Conservation (phyloP, 495 filamentous ascomycete species). For the Cercophora samala region DNA sequence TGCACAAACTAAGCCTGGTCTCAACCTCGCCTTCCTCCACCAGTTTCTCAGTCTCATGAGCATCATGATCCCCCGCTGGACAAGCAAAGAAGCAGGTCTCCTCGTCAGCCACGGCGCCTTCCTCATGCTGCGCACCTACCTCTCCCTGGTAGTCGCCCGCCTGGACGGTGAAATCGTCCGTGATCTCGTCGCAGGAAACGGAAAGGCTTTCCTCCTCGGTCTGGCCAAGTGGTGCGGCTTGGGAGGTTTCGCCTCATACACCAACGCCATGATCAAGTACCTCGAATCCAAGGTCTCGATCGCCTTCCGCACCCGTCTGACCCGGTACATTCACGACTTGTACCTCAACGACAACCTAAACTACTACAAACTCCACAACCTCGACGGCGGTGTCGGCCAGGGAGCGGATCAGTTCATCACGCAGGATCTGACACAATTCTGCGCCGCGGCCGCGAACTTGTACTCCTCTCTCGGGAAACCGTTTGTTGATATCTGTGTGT, state of each 20-base stretch:
- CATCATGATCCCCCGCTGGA: conserved; percentile 96
- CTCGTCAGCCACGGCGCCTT: conserved; percentile 84
- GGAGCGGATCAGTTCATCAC: conserved; percentile 97
- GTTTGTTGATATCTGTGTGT: conserved; percentile 89
- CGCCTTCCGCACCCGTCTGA: conserved; percentile 92
- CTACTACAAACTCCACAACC: conserved; percentile 92
- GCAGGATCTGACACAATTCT: conserved; percentile 93
- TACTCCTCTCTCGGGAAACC: conserved; percentile 97
- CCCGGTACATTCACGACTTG: conserved; percentile 95
- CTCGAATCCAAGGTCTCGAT: conserved; percentile 97
- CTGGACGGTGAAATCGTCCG: conserved; percentile 95
- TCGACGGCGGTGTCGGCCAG: conserved; percentile 89
- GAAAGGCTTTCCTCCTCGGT: conserved; percentile 81
- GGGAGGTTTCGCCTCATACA: conserved; percentile 76
- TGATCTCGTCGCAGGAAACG: conserved; percentile 92
- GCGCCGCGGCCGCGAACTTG: conserved; percentile 82
- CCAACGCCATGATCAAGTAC: conserved; percentile 97
- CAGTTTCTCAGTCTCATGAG: conserved; percentile 92
- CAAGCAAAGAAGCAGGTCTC: conserved; percentile 88
- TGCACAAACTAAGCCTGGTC: conserved; percentile 82
- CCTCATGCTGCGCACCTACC: conserved; percentile 85
- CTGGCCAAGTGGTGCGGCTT: conserved; percentile 70
- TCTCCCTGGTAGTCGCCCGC: conserved; percentile 87
- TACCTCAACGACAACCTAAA: conserved; percentile 92
- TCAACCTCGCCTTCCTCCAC: conserved; percentile 97